Evolutionary conservation across 2,329 filamentous ascomycete species (phyloP).

Genomic region (Diplodia intermedia): DNA sequence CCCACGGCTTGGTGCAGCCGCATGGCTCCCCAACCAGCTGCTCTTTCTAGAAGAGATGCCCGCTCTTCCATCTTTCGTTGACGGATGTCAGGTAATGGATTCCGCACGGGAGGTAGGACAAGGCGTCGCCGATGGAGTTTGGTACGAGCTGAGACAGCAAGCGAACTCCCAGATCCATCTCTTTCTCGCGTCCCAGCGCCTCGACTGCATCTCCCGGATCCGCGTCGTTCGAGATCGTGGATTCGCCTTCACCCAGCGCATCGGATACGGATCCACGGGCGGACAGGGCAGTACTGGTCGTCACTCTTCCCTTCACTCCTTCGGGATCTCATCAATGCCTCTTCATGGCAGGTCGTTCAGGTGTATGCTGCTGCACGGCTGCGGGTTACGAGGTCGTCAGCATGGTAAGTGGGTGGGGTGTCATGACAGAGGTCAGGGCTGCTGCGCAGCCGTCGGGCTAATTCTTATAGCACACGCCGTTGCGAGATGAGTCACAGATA

Average conservation of each 20-base stretch:
- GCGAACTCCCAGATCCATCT: neutral
- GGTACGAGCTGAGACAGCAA: constrained; percentile 5
- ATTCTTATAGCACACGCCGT: neutral
- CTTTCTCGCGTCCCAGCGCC: neutral
- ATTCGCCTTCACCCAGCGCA: no score
- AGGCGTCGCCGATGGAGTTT: neutral
- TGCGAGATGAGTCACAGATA: neutral
- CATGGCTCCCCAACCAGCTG: neutral
- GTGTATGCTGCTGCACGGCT: neutral
- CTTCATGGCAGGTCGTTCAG: neutral
- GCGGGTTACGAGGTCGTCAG: neutral
- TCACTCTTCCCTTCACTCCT: neutral
- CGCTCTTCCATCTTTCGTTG: neutral
- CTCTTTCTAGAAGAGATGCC: neutral
- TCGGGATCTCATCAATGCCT: neutral
- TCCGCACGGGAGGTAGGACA: neutral
- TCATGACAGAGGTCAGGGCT: neutral
- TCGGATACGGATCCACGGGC: neutral
- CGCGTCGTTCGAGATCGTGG: neutral
- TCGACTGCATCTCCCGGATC: neutral
- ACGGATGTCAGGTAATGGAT: neutral
- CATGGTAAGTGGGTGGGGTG: neutral
- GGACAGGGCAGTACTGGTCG: neutral
- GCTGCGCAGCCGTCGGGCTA: neutral
- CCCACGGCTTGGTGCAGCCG: neutral